A percentile compares a stretch with the other conserved stretches of the same genome.
Conservation (phyloP, 345 rosid species). For the Rhizophora mangle region DNA sequence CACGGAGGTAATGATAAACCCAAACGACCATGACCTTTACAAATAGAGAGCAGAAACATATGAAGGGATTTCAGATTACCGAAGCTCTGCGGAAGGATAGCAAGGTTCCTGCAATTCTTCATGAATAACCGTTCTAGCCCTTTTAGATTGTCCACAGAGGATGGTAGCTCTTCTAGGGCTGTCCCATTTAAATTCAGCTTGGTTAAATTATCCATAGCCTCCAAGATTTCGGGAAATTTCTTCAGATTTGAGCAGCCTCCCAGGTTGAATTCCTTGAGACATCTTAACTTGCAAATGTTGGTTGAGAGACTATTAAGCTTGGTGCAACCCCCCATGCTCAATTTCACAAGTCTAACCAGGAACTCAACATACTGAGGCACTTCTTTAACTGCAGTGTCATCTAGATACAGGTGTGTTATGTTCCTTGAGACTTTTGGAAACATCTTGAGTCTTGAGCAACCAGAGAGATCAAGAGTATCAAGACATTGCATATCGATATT, state of each 20-base stretch:
- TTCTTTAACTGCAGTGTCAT: conserved; percentile 4
- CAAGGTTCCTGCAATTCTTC: neutral
- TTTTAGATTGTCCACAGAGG: neutral
- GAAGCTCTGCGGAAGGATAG: neutral
- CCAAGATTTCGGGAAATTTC: conserved; percentile 6
- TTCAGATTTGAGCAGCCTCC: conserved; percentile 10
- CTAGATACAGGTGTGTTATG: neutral
- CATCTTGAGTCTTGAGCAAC: conserved; percentile 2
- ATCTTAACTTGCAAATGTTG: neutral
- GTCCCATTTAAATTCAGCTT: neutral
- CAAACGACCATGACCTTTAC: no score
- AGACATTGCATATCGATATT: conserved; percentile 1
- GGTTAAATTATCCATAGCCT: neutral
- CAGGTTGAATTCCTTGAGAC: conserved; percentile 8
- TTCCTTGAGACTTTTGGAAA: conserved; percentile 6
- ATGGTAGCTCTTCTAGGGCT: neutral
- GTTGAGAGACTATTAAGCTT: conserved; percentile 7
- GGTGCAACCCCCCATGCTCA: conserved; percentile 11
- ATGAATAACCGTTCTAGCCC: neutral
- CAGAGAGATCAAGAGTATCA: conserved; percentile 12
- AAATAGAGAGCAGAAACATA: no score
- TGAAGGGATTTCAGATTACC: neutral
- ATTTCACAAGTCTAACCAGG: conserved; percentile 4
- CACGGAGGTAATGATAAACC: no score
- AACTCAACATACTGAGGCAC: conserved; percentile 2